Evolutionary conservation across 2,329 filamentous ascomycete species (phyloP), one percentile per base, ranked within the genome.

Genomic region (Cyphellophora europaea): DNA sequence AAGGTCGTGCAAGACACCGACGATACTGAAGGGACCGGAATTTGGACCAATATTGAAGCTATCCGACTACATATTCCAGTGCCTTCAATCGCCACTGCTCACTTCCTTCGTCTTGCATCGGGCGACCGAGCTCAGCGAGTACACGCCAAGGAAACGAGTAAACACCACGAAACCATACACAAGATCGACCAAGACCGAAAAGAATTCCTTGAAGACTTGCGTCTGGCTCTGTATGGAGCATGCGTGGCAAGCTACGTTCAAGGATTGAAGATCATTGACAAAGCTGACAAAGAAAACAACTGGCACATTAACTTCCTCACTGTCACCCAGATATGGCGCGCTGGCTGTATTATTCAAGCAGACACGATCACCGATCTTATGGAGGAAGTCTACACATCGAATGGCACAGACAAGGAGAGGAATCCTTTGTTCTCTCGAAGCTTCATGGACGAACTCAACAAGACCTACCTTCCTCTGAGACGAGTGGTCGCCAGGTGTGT

Each of bases 341-440:
- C 67, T 0, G 79, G 80, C 6, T 83, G 79, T 54, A 83, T 84
- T 53, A 83, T 84, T 50, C 72, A 78, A 48, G 69, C 73, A 1
- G 77, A 82, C 44, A 65, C 73, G 45, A 77, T 84, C 40, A 68
- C 70, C 3, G 69, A 77, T 33, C 53, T 83, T 18, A 62, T 83
- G 8, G 35, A 45, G 19, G 13, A 19, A 5, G 34, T 40, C 13
- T 25, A 8, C 21, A 25, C 21, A 8, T 25, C 21, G n/a, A n/a
- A n/a, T n/a, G n/a, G n/a, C n/a, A n/a, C n/a, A n/a, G n/a, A n/a
- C n/a, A n/a, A n/a, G n/a, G n/a, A n/a, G n/a, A n/a, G n/a, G n/a
- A n/a, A n/a, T n/a, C n/a, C n/a, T n/a, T n/a, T n/a, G n/a, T n/a
- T n/a, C n/a, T n/a, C n/a, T n/a, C n/a, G n/a, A n/a, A n/a, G n/a